phyloP scores from a whole-genome alignment of 495 filamentous ascomycete species.

The Trichocladium antarcticum region DNA sequence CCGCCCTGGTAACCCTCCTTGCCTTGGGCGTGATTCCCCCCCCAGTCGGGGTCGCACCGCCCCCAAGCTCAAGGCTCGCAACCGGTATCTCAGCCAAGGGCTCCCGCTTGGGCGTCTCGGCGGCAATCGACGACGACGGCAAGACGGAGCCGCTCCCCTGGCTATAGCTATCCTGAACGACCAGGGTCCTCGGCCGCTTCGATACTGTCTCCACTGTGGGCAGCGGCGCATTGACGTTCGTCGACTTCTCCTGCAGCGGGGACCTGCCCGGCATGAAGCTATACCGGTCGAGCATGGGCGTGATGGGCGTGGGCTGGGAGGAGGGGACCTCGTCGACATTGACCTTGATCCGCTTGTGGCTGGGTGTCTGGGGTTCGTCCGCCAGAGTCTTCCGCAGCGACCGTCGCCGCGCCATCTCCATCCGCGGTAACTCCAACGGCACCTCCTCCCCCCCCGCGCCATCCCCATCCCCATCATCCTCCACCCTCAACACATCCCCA shows the following conservation, averaged over 20 bases:
- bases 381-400: neutral
- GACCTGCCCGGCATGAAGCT: slow-evolving; percentile 20
- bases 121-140: slow-evolving; percentile 3
- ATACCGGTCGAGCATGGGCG: slow-evolving; percentile 27
- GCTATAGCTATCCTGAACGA: slow-evolving; percentile 34
- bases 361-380: slow-evolving; percentile 26
- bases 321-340: slow-evolving; percentile 31
- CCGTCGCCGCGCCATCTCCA: too few relatives aligned
- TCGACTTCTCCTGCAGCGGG: slow-evolving; percentile 31
- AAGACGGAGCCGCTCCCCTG: slow-evolving; percentile 20
- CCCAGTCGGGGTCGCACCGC: neutral
- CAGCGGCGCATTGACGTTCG: slow-evolving; percentile 22
- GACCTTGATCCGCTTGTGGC: slow-evolving; percentile 23
- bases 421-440: too few relatives aligned
- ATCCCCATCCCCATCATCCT: slow-evolving; percentile 18
- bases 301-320: slow-evolving; percentile 28
- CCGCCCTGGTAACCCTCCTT: neutral
- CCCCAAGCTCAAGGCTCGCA: slow-evolving; percentile 1
- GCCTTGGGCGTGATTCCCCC: slow-evolving; percentile 8
- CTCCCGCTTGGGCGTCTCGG: slow-evolving; percentile 1
- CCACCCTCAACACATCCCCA: slow-evolving; percentile 22
- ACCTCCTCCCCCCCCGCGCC: neutral
- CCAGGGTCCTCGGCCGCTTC: slow-evolving; percentile 22
- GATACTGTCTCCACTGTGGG: slow-evolving; percentile 19
- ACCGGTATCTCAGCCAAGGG: slow-evolving; percentile 17